Percentiles rank a stretch among this genome's conserved stretches.
These are phyloP conservation scores for Athelia sp. DNA, from an alignment of 1,284 basidiomycete genomes.

Conservation along the genomic window DNA sequence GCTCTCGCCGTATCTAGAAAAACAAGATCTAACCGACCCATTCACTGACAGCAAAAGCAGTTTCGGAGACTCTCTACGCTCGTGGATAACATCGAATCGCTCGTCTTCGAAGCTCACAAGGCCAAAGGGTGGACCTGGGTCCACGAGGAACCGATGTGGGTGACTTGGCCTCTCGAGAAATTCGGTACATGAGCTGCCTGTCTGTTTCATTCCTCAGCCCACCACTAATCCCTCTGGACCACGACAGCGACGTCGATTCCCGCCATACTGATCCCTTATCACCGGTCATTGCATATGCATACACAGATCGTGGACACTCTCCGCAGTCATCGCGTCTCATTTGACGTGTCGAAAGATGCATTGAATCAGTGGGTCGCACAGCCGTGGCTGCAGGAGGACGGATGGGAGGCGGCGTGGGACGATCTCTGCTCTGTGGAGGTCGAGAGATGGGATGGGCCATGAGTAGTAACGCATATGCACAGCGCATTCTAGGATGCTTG, in stretches of 20 bases:
- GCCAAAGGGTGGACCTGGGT: constrained; percentile 67
- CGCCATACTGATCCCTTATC: constrained; percentile 56
- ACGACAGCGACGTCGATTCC: constrained; percentile 50
- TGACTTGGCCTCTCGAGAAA: constrained; percentile 73
- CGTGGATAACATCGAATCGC: constrained; percentile 56
- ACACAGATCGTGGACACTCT: constrained; percentile 51
- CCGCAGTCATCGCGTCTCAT: constrained; percentile 58
- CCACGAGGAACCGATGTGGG: constrained; percentile 65
- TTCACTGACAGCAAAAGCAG: constrained; percentile 53
- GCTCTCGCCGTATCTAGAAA: constrained; percentile 3
- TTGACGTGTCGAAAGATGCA: constrained; percentile 58
- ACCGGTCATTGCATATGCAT: constrained; percentile 59
- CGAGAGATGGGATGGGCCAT: constrained; percentile 56
- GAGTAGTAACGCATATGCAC: background rate
- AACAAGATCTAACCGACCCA: constrained; percentile 1
- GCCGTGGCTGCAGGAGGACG: constrained; percentile 53
- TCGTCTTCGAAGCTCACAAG: constrained; percentile 64
- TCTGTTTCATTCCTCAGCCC: background rate
- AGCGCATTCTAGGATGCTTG: no score
- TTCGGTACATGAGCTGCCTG: constrained; percentile 49
- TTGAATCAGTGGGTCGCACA: constrained; percentile 64
- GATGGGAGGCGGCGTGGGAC: constrained; percentile 71
- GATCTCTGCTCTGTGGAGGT: constrained; percentile 70
- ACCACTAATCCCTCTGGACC: constrained; percentile 2
- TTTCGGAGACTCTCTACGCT: constrained; percentile 57